Evolutionary conservation across 441 rosid species (phyloP).

Genomic region (Erysimum cheiri): DNA sequence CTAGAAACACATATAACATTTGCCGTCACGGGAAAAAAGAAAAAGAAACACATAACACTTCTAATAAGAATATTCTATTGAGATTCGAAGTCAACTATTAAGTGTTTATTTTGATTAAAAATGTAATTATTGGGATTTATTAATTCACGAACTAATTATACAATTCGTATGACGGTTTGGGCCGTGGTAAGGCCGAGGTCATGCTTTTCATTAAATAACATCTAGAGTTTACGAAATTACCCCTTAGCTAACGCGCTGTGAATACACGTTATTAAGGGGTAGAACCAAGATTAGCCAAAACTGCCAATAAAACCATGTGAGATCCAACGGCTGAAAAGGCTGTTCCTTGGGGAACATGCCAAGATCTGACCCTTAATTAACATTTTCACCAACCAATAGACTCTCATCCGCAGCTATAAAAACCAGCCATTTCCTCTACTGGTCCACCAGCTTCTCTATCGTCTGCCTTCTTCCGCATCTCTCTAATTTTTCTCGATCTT

Average conservation of each 20-base stretch:
- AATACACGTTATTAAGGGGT: neutral
- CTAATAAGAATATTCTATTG: conserved; percentile 19
- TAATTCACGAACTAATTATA: neutral
- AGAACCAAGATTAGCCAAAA: neutral
- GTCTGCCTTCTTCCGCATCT: conserved; percentile 27
- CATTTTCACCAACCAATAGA: conserved; percentile 31
- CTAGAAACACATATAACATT: no score
- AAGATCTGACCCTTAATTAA: conserved; percentile 40
- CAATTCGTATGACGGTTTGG: conserved; percentile 18
- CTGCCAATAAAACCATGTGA: conserved; percentile 39
- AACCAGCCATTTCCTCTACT: conserved; percentile 1
- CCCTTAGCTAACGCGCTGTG: conserved; percentile 1
- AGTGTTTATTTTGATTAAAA: neutral
- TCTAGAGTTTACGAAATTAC: neutral
- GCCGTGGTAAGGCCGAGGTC: conserved; percentile 24
- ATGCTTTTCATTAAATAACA: neutral
- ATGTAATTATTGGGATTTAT: neutral
- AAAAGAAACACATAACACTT: conserved; percentile 1
- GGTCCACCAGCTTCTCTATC: conserved; percentile 40
- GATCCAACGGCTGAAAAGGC: conserved; percentile 46
- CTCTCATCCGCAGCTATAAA: conserved; percentile 32
- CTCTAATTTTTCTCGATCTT: conserved; percentile 20
- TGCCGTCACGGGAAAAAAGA: no score
- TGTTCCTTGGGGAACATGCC: conserved; percentile 43
- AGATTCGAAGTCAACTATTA: conserved; percentile 35